These are phyloP conservation scores for Leccinum fuscescens DNA, from an alignment of 1,284 basidiomycete genomes.

Conservation along the genomic window DNA sequence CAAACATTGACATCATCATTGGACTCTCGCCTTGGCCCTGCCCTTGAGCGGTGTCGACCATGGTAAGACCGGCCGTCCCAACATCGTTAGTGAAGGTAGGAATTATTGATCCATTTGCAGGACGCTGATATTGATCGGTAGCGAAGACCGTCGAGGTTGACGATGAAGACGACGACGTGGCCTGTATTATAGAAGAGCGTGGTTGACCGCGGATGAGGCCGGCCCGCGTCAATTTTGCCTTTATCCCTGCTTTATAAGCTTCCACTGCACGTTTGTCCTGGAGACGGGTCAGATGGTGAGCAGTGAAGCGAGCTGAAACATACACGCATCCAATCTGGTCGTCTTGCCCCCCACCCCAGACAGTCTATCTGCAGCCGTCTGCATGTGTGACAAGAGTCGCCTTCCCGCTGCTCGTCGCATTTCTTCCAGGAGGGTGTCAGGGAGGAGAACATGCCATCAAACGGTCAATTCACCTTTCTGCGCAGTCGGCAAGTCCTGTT, in stretches of 20 bases:
- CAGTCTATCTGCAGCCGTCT: constrained; percentile 73
- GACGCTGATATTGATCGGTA: constrained; percentile 31
- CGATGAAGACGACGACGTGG: constrained; percentile 28
- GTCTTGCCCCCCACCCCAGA: constrained; percentile 75
- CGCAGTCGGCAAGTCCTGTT: constrained; percentile 76
- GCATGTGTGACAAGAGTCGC: constrained; percentile 75
- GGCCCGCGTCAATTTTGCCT: constrained; percentile 69
- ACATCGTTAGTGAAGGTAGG: constrained; percentile 22
- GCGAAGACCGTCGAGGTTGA: constrained; percentile 32
- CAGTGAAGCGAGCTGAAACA: constrained; percentile 32
- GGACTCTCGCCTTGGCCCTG: constrained; percentile 27
- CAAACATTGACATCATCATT: constrained; percentile 30
- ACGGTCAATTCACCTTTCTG: constrained; percentile 55
- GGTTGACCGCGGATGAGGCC: constrained; percentile 80
- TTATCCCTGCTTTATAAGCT: constrained; percentile 78
- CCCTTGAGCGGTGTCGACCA: constrained; percentile 21
- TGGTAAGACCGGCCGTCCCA: constrained; percentile 21
- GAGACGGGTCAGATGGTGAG: constrained; percentile 12
- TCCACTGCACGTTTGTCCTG: constrained; percentile 82
- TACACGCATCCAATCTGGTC: constrained; percentile 83
- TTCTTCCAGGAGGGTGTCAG: constrained; percentile 46
- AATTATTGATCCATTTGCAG: constrained; percentile 22
- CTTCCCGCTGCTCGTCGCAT: constrained; percentile 80
- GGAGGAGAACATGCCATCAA: neutral
- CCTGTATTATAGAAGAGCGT: constrained; percentile 49